phyloP scores from a whole-genome alignment of 2,329 filamentous ascomycete species.

The Claviceps sp. region DNA sequence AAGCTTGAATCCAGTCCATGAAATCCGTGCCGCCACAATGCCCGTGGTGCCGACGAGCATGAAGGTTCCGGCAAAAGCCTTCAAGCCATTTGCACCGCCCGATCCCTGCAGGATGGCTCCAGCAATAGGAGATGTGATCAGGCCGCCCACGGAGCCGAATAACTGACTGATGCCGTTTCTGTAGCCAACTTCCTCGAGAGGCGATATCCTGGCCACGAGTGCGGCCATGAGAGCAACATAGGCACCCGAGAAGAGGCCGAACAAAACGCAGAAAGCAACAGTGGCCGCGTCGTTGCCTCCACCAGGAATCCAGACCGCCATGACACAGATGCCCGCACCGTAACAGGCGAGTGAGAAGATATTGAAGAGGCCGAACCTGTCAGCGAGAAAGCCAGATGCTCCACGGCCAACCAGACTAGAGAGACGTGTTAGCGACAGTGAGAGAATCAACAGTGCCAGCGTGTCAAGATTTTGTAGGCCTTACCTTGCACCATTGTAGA shows the following conservation, averaged over 20 bases:
- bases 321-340: slow-evolving; percentile 19
- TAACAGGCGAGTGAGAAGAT: slow-evolving; percentile 27
- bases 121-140: slow-evolving; percentile 10
- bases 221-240: slow-evolving; percentile 15
- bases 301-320: slow-evolving; percentile 22
- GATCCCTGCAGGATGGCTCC: slow-evolving; percentile 10
- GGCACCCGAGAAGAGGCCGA: slow-evolving; percentile 18
- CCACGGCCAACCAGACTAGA: slow-evolving; percentile 11
- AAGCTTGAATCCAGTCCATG: slow-evolving; percentile 8
- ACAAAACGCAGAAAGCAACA: slow-evolving; percentile 16
- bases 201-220: slow-evolving; percentile 31
- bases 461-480: background rate
- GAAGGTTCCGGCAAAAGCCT: slow-evolving; percentile 9
- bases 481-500: slow-evolving; percentile 13
- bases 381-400: slow-evolving; percentile 11
- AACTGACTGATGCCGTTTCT: slow-evolving; percentile 28
- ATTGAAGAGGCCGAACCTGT: slow-evolving; percentile 16
- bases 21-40: slow-evolving; percentile 7
- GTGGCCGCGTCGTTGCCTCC: slow-evolving; percentile 9
- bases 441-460: no score
- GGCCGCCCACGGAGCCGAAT: slow-evolving; percentile 8
- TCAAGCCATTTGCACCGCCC: slow-evolving; percentile 7
- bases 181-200: slow-evolving; percentile 39
- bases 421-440: background rate
- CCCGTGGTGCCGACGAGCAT: slow-evolving; percentile 9